These are phyloP conservation scores for Talaromyces sp. DNA, from an alignment of 2,329 filamentous ascomycete genomes.

Conservation along the genomic window DNA sequence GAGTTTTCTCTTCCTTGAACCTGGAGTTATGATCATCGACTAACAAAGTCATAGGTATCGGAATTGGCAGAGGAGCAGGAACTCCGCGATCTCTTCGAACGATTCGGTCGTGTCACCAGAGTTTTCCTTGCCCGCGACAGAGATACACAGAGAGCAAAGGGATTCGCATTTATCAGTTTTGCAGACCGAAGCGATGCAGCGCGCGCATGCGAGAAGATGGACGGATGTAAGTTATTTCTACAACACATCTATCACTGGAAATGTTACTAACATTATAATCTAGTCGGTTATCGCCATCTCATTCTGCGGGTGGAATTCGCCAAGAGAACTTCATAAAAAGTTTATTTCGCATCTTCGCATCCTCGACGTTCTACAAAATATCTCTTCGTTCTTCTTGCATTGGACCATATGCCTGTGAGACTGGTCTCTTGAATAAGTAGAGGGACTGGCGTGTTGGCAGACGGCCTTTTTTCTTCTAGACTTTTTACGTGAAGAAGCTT, in stretches of 20 bases:
- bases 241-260: neutral
- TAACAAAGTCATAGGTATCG: constrained; percentile 60
- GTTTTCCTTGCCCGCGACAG: constrained; percentile 98
- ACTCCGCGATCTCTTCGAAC: constrained; percentile 95
- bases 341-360: constrained; percentile 24
- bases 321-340: constrained; percentile 44
- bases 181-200: constrained; percentile 85
- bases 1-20: constrained; percentile 43
- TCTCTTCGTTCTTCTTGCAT: constrained; percentile 29
- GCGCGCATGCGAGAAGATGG: constrained; percentile 95
- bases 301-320: constrained; percentile 55
- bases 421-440: constrained; percentile 11
- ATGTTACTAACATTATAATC: no score
- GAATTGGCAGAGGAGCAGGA: constrained; percentile 97
- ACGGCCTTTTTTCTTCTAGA: constrained; percentile 12
- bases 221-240: constrained; percentile 65
- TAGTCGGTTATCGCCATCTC: constrained; percentile 54
- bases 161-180: constrained; percentile 98
- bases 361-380: constrained; percentile 30
- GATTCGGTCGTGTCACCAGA: constrained; percentile 92
- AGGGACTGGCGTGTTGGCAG: constrained; percentile 14
- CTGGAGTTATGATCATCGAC: neutral
- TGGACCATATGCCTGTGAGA: constrained; percentile 7
- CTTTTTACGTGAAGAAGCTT: neutral
- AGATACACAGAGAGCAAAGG: constrained; percentile 94